Percentiles rank a stretch among this genome's conserved stretches.
These are phyloP conservation scores for Puccinia brachypodii DNA, from an alignment of 1,284 basidiomycete species.

Conservation along the genomic window DNA sequence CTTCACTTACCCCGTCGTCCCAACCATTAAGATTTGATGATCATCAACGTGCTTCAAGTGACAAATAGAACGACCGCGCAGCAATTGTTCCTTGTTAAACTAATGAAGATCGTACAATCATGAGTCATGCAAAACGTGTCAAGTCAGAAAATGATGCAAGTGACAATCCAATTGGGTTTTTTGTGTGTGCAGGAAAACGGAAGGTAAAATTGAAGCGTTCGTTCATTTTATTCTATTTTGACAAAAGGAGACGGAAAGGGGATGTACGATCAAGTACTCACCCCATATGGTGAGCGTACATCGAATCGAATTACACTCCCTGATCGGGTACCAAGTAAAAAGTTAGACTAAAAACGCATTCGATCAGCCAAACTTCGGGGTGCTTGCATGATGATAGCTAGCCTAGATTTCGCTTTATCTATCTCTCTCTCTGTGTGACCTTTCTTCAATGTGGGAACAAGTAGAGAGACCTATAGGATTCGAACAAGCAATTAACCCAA, in stretches of 20 bases:
- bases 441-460: not conserved
- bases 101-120: not conserved
- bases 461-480: not conserved
- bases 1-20: not conserved
- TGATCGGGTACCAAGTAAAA: slow-evolving; percentile 22
- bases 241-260: not conserved
- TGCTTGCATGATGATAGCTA: not conserved
- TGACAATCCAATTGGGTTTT: not conserved
- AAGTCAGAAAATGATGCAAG: not conserved
- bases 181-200: not conserved
- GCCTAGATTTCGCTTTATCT: too few relatives aligned
- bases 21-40: slow-evolving; percentile 1
- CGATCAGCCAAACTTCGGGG: not conserved
- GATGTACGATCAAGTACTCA: not conserved
- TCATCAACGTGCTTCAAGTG: slow-evolving; percentile 11
- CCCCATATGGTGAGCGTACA: not conserved
- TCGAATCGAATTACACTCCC: slow-evolving; percentile 5
- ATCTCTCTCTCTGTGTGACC: too few relatives aligned
- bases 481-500: not conserved
- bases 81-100: not conserved
- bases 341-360: slow-evolving; percentile 1
- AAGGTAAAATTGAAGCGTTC: not conserved
- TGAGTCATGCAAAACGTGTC: not conserved
- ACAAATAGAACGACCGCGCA: not conserved
- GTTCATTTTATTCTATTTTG: not conserved